phyloP scores from a whole-genome alignment of 2,329 filamentous ascomycete genomes.

The Claviceps humidiphila region DNA sequence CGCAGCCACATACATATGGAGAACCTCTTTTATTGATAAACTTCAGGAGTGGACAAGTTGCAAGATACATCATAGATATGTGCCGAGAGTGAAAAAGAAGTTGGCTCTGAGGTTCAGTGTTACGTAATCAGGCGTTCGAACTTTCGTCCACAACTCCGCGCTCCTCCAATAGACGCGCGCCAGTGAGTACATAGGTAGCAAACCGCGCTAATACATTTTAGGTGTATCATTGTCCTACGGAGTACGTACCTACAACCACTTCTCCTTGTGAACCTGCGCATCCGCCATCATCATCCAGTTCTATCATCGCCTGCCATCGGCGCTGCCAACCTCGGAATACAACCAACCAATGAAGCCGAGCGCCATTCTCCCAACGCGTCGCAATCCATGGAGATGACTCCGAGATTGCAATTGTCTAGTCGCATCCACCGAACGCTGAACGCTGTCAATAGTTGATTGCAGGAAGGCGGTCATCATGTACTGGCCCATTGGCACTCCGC shows the following conservation, averaged over 20 bases:
- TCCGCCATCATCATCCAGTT: background rate
- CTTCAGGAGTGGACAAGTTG: too few species aligned
- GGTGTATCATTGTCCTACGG: background rate
- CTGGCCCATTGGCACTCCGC: conserved; percentile 78
- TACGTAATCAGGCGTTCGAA: background rate
- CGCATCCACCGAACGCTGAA: conserved; percentile 7
- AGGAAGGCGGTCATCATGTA: conserved; percentile 51
- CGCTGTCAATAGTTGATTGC: conserved; percentile 7
- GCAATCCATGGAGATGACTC: conserved; percentile 13
- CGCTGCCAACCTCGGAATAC: background rate
- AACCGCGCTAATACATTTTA: background rate
- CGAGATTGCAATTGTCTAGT: conserved; percentile 10
- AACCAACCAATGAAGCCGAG: conserved; percentile 1
- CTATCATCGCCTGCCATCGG: background rate
- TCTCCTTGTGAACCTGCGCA: background rate
- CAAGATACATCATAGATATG: too few species aligned
- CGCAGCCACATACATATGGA: too few species aligned
- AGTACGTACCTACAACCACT: too few species aligned
- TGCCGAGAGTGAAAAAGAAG: background rate
- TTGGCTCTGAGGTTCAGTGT: background rate
- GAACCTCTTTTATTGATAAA: too few species aligned
- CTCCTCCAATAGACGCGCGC: background rate
- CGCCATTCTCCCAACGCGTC: background rate
- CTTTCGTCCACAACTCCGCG: background rate
- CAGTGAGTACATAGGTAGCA: background rate